phyloP scores from a whole-genome alignment of 768 basidiomycete species.

The Cyclocybe cylindracea region DNA sequence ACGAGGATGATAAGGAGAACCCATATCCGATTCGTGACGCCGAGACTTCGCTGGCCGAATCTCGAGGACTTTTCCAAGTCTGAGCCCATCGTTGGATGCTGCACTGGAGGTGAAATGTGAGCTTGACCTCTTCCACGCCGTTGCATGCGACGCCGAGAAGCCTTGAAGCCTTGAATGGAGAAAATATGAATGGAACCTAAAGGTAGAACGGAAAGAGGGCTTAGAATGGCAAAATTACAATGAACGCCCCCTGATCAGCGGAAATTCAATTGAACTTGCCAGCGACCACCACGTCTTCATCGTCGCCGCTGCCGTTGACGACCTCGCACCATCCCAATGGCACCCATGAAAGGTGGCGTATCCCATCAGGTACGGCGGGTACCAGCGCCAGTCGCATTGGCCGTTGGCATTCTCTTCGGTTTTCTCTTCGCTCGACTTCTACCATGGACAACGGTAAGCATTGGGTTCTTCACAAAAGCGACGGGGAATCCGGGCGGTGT shows the following conservation, averaged over 20 bases:
- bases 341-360: conserved; percentile 11
- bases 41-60: conserved; percentile 56
- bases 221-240: too few species aligned
- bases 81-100: conserved; percentile 43
- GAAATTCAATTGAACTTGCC: conserved; percentile 14
- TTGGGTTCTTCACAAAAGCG: background rate
- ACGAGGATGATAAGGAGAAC: conserved; percentile 56
- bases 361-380: conserved; percentile 40
- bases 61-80: conserved; percentile 54
- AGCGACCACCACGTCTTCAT: conserved; percentile 20
- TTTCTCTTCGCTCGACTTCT: conserved; percentile 54
- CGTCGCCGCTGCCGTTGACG: conserved; percentile 8
- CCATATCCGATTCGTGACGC: conserved; percentile 73
- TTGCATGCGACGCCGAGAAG: conserved; percentile 47
- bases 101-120: conserved; percentile 52
- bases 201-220: conserved; percentile 13
- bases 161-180: conserved; percentile 6
- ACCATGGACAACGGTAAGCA: conserved; percentile 44
- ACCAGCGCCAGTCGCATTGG: conserved; percentile 56
- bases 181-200: background rate
- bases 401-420: conserved; percentile 64
- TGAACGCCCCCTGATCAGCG: too few species aligned
- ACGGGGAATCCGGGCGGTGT: too few species aligned
- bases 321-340: too few species aligned
- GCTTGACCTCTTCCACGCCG: conserved; percentile 58